These are phyloP conservation scores for Mucor lusitanicus DNA, from an alignment of 371 early-diverging fungal genomes.

Conservation along the genomic window DNA sequence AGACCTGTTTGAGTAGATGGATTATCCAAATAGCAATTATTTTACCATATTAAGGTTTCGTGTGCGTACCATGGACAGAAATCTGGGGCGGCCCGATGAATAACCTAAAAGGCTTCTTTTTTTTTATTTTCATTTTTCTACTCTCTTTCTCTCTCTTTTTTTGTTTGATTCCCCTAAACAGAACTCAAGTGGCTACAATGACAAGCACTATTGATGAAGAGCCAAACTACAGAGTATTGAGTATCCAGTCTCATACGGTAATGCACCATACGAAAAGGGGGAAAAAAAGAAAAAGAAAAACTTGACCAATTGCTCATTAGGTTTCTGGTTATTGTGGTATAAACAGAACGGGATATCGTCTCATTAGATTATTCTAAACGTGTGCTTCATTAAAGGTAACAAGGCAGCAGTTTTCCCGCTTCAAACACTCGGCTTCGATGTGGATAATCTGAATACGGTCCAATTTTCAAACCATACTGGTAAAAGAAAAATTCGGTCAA, in stretches of 20 bases:
- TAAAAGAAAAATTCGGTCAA: conserved; percentile 13
- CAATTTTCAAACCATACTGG: conserved; percentile 93
- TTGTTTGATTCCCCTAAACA: not conserved
- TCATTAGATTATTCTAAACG: not conserved
- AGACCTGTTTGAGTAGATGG: not conserved
- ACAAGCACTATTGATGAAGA: conserved; percentile 4
- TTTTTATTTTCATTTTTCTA: not conserved
- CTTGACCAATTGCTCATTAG: conserved; percentile 8
- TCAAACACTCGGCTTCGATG: conserved; percentile 88
- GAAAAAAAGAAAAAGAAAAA: not conserved
- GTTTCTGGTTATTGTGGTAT: conserved; percentile 81
- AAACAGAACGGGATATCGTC: not conserved
- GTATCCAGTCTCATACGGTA: conserved; percentile 92
- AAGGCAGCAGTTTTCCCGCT: conserved; percentile 91
- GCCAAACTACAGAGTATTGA: conserved; percentile 64
- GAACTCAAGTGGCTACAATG: not conserved
- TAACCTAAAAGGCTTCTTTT: not conserved
- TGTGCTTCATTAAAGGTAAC: conserved; percentile 50
- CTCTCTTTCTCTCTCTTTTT: not conserved
- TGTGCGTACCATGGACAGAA: not conserved
- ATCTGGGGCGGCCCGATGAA: not conserved
- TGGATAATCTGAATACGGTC: conserved; percentile 91
- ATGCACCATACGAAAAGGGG: not conserved
- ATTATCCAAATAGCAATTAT: not conserved
- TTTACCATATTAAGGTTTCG: not conserved